A percentile compares a stretch with the other conserved stretches of the same genome.
phyloP scores from a whole-genome alignment of 345 rosid genomes.

The Firmiana major region DNA sequence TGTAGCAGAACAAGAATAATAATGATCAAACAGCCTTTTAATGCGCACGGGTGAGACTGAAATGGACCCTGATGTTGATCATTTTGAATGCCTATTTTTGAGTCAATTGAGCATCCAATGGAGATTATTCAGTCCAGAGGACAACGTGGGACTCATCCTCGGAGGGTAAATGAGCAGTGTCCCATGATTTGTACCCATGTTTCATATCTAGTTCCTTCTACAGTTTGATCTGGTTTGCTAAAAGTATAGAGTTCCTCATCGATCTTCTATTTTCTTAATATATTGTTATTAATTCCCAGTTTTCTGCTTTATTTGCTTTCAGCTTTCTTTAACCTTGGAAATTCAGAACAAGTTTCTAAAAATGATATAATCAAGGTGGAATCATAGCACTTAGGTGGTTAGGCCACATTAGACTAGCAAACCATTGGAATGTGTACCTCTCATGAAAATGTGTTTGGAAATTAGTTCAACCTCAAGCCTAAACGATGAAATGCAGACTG shows the following conservation, averaged over 20 bases:
- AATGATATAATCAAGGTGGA: background rate
- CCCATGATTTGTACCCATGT: background rate
- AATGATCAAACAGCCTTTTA: conserved; percentile 24
- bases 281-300: background rate
- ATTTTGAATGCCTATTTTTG: background rate
- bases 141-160: conserved; percentile 27
- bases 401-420: background rate
- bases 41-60: conserved; percentile 34
- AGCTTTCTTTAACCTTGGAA: background rate
- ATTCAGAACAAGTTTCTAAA: background rate
- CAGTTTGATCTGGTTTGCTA: background rate
- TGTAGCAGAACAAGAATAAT: background rate
- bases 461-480: background rate
- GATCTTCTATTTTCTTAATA: background rate
- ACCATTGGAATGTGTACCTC: background rate
- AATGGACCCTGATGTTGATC: conserved; percentile 24
- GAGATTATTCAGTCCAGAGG: conserved; percentile 1
- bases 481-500: background rate
- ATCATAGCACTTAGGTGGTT: background rate
- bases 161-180: background rate
- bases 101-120: conserved; percentile 19
- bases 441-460: background rate
- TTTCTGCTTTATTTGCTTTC: background rate
- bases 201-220: background rate
- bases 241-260: background rate